Evolutionary conservation across 176 grass and related monocot species (phyloP).

Genomic region (Puccinellia tenuiflora): DNA sequence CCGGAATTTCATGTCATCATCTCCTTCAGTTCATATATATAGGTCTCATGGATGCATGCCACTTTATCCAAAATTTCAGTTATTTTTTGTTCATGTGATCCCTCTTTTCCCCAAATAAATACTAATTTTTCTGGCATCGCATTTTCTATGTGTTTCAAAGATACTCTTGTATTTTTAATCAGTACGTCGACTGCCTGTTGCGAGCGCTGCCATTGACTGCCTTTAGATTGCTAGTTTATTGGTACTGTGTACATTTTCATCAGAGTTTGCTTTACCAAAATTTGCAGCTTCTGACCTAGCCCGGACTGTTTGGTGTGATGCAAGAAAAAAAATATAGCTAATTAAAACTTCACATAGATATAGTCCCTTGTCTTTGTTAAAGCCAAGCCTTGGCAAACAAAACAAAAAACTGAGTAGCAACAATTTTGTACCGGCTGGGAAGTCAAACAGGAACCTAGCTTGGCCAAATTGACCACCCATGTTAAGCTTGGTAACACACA

Average conservation of each 20-base stretch:
- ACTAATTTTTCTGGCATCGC: neutral
- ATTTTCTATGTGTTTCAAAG: neutral
- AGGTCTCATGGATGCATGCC: neutral
- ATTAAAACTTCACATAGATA: neutral
- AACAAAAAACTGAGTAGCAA: neutral
- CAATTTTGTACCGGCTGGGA: no score
- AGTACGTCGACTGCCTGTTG: constrained; percentile 5
- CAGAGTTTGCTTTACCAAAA: neutral
- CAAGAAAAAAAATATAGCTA: neutral
- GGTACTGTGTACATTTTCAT: constrained; percentile 3
- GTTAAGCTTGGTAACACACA: no score
- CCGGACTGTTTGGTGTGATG: neutral
- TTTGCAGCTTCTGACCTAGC: neutral
- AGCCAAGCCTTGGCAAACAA: neutral
- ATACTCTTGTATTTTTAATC: constrained; percentile 22
- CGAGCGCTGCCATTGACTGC: constrained; percentile 35
- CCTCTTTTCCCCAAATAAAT: neutral
- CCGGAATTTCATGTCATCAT: constrained; percentile 38
- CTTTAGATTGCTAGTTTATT: constrained; percentile 32
- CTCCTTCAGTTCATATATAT: neutral
- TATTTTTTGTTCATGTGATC: neutral
- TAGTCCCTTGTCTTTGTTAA: neutral
- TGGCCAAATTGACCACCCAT: neutral
- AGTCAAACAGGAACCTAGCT: neutral
- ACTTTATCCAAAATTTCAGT: neutral